Evolutionary conservation across 768 basidiomycete species (phyloP), one percentile per base, ranked within the genome.

Genomic region (Pulveroboletus sp.): DNA sequence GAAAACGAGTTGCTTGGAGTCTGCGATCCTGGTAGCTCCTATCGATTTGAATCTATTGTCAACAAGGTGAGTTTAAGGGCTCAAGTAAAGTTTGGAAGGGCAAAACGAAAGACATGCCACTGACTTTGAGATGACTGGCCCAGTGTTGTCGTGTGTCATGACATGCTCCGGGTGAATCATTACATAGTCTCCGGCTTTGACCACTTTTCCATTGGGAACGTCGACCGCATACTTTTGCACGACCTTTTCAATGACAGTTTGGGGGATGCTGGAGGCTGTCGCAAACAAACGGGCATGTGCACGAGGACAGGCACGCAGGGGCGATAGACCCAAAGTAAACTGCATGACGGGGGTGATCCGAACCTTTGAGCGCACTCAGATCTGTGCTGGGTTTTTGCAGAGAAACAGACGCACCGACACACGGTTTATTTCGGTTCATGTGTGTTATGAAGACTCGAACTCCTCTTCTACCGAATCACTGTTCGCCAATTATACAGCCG

Each of bases 121-220:
- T 63, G 64, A 93, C 93, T 98, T 99, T 65, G 89, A 85, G 53
- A 99, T 95, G 55, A 99, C 94, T 7, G 96, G 95, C 0, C 93
- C 96, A 11, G 96, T 99, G 66, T 98, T 98, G 63, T 99, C 96
- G 57, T 94, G 93, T 9, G 91, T 94, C 92, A 94, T 94, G 59
- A 97, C 93, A 79, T 98, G 93, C 66, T 97, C 86, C 21, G 96
- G 96, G 37, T 83, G 82, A 71, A 99, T 96, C 94, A 97, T 99
- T 35, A 98, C 93, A 83, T 98, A 98, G 83, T 99, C 96, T 13
- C 95, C 96, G 33, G 93, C 90, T 59, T 82, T 84, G 57, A 98
- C 89, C 14, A 76, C 73, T 66, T 86, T 90, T 39, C 86, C 87
- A 46, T 76, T 70, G 3, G 91, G 83, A 1, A 93, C 75, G 43